Evolutionary conservation across 176 grass and related monocot genomes (phyloP).

Genomic region (Eremochloa ophiuroides): DNA sequence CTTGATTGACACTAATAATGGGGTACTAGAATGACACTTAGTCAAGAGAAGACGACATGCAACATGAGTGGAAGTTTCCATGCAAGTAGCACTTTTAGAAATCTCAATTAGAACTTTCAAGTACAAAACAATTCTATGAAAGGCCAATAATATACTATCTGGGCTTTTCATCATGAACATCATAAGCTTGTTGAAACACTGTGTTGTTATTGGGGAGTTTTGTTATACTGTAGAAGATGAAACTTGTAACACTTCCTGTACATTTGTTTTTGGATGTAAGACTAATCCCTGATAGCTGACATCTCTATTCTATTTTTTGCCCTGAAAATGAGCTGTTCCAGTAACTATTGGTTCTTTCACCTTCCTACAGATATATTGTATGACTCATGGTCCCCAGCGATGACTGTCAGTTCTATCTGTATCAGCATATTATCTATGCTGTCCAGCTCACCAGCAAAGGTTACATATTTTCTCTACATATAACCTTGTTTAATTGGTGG

Average conservation of each 20-base stretch:
- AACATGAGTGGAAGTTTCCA: not conserved
- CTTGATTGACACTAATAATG: not conserved
- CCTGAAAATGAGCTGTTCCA: not conserved
- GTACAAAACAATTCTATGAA: not conserved
- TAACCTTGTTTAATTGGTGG: not conserved
- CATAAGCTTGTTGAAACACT: too few relatives aligned
- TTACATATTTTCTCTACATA: constrained; percentile 20
- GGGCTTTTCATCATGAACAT: not conserved
- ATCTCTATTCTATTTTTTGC: not conserved
- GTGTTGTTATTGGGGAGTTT: too few relatives aligned
- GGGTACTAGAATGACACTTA: not conserved
- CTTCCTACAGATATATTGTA: constrained; percentile 78
- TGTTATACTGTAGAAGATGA: not conserved
- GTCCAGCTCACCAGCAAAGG: constrained; percentile 84
- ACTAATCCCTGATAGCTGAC: not conserved
- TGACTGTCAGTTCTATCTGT: constrained; percentile 87
- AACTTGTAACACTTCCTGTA: not conserved
- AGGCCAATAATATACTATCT: not conserved
- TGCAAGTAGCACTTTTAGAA: not conserved
- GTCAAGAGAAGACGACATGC: not conserved
- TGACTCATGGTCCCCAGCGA: constrained; percentile 87
- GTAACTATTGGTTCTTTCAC: not conserved
- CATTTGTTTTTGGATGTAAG: not conserved
- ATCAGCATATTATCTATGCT: constrained; percentile 93
- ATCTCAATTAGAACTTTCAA: not conserved